phyloP scores from a whole-genome alignment of 164 flowering plant species.

The Paratinospora sagittata region DNA sequence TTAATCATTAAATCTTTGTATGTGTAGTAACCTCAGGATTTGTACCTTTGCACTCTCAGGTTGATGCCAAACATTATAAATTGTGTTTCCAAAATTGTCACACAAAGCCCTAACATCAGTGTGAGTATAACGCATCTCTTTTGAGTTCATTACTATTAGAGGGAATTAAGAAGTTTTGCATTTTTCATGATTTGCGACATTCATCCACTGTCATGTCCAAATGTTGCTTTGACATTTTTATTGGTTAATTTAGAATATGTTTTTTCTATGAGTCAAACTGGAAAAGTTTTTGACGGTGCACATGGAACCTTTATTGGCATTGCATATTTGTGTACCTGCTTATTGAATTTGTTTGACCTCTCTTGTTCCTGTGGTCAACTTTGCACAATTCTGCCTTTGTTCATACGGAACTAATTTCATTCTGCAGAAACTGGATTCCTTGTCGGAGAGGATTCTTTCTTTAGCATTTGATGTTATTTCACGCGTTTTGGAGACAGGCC shows the following conservation, averaged over 20 bases:
- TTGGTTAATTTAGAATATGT: neutral
- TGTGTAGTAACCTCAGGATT: constrained; percentile 8
- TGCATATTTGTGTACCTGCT: neutral
- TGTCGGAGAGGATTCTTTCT: constrained; percentile 59
- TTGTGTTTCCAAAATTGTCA: constrained; percentile 45
- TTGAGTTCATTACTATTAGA: neutral
- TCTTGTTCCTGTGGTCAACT: neutral
- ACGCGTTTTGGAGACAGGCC: constrained; percentile 70
- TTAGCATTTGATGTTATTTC: constrained; percentile 70
- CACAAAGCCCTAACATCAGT: constrained; percentile 35
- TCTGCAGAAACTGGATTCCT: constrained; percentile 58
- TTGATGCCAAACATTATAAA: constrained; percentile 61
- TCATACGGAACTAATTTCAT: constrained; percentile 1
- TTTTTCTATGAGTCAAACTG: too few relatives aligned
- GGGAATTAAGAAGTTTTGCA: neutral
- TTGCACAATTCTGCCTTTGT: neutral
- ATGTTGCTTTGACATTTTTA: neutral
- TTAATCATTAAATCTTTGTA: neutral
- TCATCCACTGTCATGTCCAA: too few relatives aligned
- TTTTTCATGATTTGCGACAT: neutral
- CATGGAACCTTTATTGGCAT: neutral
- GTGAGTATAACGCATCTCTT: constrained; percentile 35
- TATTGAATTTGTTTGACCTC: neutral
- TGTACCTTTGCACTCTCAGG: constrained; percentile 30
- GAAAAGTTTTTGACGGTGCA: neutral